Conservation (phyloP, 257 asterid genomes). For the Catharanthus roseus region DNA sequence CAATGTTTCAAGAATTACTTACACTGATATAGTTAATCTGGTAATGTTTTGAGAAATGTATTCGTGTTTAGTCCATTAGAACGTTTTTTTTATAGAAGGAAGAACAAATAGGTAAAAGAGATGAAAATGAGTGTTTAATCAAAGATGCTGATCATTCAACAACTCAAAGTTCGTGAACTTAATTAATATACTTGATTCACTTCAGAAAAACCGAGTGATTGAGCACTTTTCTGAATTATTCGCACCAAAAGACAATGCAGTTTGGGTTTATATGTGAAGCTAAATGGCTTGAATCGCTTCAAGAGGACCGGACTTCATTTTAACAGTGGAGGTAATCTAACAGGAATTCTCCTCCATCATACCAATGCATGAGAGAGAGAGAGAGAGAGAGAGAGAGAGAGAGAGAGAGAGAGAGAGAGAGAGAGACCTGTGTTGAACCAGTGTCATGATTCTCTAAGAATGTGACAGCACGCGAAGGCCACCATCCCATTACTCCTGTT, state of each 20-base stretch:
- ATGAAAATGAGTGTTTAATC: neutral
- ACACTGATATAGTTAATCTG: neutral
- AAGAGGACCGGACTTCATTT: neutral
- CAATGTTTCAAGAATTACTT: neutral
- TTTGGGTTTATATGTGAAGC: neutral
- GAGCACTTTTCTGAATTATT: neutral
- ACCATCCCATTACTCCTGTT: conserved; percentile 66
- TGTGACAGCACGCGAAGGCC: conserved; percentile 64
- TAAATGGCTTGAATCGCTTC: neutral
- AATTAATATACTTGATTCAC: neutral
- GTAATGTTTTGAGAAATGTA: neutral
- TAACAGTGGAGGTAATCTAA: neutral
- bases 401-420: conserved; percentile 3
- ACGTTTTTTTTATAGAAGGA: neutral
- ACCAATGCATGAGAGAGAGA: neutral
- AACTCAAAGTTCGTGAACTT: neutral
- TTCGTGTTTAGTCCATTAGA: neutral
- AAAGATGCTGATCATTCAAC: neutral
- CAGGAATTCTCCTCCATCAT: neutral
- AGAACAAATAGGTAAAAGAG: neutral
- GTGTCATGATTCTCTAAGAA: conserved; percentile 63
- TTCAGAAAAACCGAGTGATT: neutral
- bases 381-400: conserved; percentile 14
- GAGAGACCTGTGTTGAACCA: conserved; percentile 53
- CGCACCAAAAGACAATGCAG: neutral